Evolutionary conservation across 2,329 filamentous ascomycete genomes (phyloP).

Genomic region (Ustulina deusta): DNA sequence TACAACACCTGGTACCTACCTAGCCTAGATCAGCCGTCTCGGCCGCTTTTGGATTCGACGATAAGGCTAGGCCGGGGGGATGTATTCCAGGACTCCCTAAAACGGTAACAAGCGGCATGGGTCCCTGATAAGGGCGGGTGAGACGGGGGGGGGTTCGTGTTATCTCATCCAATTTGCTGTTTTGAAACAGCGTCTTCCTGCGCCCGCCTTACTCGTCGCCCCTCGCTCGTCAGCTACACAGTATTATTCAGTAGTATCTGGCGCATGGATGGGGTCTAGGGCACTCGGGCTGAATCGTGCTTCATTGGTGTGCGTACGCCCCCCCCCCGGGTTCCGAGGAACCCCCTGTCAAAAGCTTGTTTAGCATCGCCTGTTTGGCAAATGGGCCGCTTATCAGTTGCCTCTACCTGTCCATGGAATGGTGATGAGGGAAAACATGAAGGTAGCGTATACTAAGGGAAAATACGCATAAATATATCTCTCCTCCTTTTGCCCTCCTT

Average conservation of each 20-base stretch:
- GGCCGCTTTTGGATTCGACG: conserved; percentile 19
- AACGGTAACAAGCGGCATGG: conserved; percentile 16
- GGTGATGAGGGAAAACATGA: neutral
- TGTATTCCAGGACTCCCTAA: conserved; percentile 17
- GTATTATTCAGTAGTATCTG: neutral
- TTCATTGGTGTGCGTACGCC: conserved; percentile 1
- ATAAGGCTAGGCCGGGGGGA: conserved; percentile 34
- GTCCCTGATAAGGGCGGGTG: conserved; percentile 42
- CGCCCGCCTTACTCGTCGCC: conserved; percentile 20
- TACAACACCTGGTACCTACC: too few species aligned
- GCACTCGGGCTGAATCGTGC: conserved; percentile 25
- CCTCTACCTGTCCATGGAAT: conserved; percentile 6
- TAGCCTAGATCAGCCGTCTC: conserved; percentile 4
- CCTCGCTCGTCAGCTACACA: conserved; percentile 15
- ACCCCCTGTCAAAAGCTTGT: conserved; percentile 24
- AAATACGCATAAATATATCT: conserved; percentile 12
- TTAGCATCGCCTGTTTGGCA: conserved; percentile 17
- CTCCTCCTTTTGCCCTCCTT: conserved; percentile 1
- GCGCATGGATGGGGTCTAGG: too few species aligned
- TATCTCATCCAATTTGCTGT: conserved; percentile 46
- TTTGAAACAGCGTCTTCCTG: conserved; percentile 4
- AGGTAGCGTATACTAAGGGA: too few species aligned
- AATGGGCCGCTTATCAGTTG: conserved; percentile 26
- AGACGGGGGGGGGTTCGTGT: conserved; percentile 26
- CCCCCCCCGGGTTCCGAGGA: conserved; percentile 11